phyloP scores from a whole-genome alignment of 164 flowering plant species.

The Santalum album region DNA sequence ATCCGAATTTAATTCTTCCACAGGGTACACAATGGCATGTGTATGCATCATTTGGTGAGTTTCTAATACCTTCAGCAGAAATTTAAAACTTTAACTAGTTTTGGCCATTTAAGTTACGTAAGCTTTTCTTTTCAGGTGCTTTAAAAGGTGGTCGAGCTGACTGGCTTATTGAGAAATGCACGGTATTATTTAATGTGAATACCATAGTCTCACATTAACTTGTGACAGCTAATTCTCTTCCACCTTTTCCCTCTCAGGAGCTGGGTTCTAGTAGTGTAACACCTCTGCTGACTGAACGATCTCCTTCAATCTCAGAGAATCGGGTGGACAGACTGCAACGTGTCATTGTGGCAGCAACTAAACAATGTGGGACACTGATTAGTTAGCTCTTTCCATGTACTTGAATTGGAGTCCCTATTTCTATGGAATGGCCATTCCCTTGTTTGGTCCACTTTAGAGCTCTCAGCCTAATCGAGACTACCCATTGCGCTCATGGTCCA shows the following conservation, averaged over 20 bases:
- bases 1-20: slow-evolving; percentile 40
- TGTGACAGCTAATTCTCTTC: slow-evolving; percentile 2
- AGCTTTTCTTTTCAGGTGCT: slow-evolving; percentile 42
- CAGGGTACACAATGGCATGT: slow-evolving; percentile 72
- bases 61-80: background rate
- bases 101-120: background rate
- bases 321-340: slow-evolving; percentile 75
- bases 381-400: background rate
- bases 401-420: no score
- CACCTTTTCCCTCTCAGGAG: slow-evolving; percentile 39
- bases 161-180: slow-evolving; percentile 97
- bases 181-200: slow-evolving; percentile 32
- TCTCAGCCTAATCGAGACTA: no score
- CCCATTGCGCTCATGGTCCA: no score
- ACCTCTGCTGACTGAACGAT: slow-evolving; percentile 81
- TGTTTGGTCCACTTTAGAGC: no score
- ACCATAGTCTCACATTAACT: background rate
- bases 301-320: slow-evolving; percentile 69
- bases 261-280: slow-evolving; percentile 84
- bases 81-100: background rate
- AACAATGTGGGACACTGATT: slow-evolving; percentile 49
- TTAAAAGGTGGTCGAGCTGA: slow-evolving; percentile 90
- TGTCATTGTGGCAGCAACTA: slow-evolving; percentile 69
- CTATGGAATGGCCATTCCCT: no score
- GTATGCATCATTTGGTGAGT: slow-evolving; percentile 81